These are phyloP conservation scores for Acanthamoeba culbertsoni DNA, from an alignment of 208 protist species.

Conservation along the genomic window DNA sequence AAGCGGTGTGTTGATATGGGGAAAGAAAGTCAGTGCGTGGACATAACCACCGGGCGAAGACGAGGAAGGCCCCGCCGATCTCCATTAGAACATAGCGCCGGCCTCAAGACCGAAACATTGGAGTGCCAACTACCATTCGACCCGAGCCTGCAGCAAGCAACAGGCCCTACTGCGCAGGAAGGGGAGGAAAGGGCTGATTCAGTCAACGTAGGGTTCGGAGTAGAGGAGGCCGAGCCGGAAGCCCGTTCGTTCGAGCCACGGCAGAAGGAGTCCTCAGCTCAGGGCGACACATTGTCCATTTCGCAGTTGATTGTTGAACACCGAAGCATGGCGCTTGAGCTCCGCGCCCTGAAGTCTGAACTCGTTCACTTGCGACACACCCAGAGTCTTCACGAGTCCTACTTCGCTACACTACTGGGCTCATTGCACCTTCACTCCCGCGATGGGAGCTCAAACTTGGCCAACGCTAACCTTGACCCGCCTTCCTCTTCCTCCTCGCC, in stretches of 20 bases:
- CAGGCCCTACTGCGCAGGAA: too few relatives aligned
- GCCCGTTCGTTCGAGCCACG: too few relatives aligned
- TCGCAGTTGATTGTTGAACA: background rate
- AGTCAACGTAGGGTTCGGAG: too few relatives aligned
- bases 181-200: too few relatives aligned
- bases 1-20: background rate
- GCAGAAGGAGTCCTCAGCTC: too few relatives aligned
- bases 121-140: background rate
- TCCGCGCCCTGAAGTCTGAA: background rate
- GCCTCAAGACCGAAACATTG: background rate
- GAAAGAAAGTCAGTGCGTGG: background rate
- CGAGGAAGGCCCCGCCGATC: too few relatives aligned
- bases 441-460: background rate
- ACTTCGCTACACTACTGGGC: background rate
- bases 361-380: background rate
- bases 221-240: too few relatives aligned
- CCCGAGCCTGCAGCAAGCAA: too few relatives aligned
- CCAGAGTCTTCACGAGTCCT: background rate
- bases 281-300: background rate
- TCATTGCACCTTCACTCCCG: background rate
- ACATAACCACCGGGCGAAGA: background rate
- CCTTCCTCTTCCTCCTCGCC: too few relatives aligned
- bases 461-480: too few relatives aligned
- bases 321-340: background rate
- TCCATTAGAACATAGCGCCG: background rate